Evolutionary conservation across 148 eudicot genomes (phyloP).

Genomic region (Dysphania ambrosioides): DNA sequence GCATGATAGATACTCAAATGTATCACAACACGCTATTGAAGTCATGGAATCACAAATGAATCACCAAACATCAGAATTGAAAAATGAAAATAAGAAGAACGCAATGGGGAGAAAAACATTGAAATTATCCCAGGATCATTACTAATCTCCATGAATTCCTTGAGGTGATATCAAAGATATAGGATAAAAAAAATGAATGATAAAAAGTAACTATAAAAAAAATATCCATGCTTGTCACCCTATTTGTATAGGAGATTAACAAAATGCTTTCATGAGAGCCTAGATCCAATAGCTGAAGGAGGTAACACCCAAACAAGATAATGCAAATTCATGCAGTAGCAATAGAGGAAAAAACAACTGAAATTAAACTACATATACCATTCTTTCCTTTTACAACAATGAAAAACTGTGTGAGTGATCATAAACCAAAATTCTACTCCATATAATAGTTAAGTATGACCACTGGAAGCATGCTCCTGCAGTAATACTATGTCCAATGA

Average conservation of each 20-base stretch:
- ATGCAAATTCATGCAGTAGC: background rate
- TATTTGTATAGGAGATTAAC: background rate
- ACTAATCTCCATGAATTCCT: background rate
- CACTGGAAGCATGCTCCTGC: background rate
- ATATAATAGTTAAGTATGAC: background rate
- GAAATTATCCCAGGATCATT: background rate
- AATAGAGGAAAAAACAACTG: background rate
- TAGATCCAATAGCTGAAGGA: background rate
- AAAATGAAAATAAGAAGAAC: background rate
- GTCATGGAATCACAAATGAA: background rate
- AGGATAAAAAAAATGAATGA: too few species aligned
- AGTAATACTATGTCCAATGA: background rate
- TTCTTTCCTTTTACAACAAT: background rate
- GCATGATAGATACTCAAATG: slow-evolving; percentile 26
- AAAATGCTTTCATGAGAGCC: background rate
- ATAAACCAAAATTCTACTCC: background rate
- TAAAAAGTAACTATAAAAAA: background rate
- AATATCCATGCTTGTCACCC: background rate
- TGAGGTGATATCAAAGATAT: background rate
- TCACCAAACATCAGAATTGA: background rate
- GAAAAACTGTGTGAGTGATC: background rate
- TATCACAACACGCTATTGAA: background rate
- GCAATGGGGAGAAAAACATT: background rate
- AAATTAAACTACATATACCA: background rate
- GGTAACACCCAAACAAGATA: background rate